phyloP scores from a whole-genome alignment of 1,139 yeast genomes.

The Zygoascus meyerae region DNA sequence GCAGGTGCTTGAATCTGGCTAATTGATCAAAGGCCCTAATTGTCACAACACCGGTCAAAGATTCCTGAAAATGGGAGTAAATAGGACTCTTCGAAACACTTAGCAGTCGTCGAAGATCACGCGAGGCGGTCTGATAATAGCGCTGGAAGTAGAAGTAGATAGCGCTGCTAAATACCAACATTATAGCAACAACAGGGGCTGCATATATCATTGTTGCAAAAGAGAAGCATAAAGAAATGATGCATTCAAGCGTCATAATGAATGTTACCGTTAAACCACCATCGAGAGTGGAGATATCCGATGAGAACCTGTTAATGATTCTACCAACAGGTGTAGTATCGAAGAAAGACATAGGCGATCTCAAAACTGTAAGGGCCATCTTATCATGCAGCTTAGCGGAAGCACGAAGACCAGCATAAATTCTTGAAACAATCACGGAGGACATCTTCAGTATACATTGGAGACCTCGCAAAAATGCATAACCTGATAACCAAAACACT shows the following conservation, averaged over 20 bases:
- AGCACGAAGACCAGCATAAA: constrained; percentile 76
- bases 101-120: constrained; percentile 76
- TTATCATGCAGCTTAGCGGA: constrained; percentile 68
- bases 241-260: constrained; percentile 44
- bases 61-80: constrained; percentile 73
- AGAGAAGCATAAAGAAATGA: constrained; percentile 56
- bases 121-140: constrained; percentile 69
- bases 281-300: constrained; percentile 64
- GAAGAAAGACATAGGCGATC: constrained; percentile 66
- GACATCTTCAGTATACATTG: constrained; percentile 51
- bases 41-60: constrained; percentile 64
- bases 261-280: constrained; percentile 45
- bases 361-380: constrained; percentile 74
- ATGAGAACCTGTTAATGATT: constrained; percentile 64
- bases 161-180: constrained; percentile 44
- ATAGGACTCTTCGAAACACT: constrained; percentile 74
- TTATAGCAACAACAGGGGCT: constrained; percentile 53
- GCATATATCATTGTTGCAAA: constrained; percentile 64
- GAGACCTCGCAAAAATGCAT: constrained; percentile 35
- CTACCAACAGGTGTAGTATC: constrained; percentile 70
- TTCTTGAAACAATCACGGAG: constrained; percentile 61
- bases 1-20: constrained; percentile 48
- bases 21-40: constrained; percentile 54
- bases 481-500: constrained; percentile 59
- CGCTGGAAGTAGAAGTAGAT: constrained; percentile 79